Evolutionary conservation across 768 basidiomycete species (phyloP).

Genomic region (Lepiota brunneoincarnata): DNA sequence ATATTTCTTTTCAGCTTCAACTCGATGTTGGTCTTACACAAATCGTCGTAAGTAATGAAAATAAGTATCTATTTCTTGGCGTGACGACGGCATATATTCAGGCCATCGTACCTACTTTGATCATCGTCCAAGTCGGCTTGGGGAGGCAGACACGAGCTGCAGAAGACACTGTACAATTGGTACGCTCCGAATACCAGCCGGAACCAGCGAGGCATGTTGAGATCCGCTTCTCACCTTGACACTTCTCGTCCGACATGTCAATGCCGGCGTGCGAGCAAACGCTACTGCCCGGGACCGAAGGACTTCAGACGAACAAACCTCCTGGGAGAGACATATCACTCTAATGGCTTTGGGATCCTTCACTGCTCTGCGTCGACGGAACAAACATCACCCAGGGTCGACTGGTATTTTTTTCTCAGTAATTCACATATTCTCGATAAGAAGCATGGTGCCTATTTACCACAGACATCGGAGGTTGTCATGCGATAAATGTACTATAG

Average conservation of each 20-base stretch:
- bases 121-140: not conserved
- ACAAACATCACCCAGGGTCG: no score
- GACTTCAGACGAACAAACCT: no score
- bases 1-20: not conserved
- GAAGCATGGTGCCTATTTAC: no score
- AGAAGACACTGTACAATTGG: not conserved
- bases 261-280: not conserved
- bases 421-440: no score
- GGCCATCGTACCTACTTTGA: not conserved
- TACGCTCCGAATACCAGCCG: not conserved
- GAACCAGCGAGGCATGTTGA: not conserved
- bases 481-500: no score
- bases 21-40: slow-evolving; percentile 5
- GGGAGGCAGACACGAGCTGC: not conserved
- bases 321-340: no score
- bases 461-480: no score
- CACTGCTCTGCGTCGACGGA: no score
- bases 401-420: no score
- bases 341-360: no score
- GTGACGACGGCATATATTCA: not conserved
- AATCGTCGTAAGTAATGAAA: not conserved
- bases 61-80: not conserved
- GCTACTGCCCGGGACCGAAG: no score
- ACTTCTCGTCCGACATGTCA: not conserved
- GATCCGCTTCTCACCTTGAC: not conserved